Percentiles rank a stretch among this genome's conserved stretches.
phyloP scores from a whole-genome alignment of 805 yeast genomes.

The Kregervanrija pseudodelftensis region DNA sequence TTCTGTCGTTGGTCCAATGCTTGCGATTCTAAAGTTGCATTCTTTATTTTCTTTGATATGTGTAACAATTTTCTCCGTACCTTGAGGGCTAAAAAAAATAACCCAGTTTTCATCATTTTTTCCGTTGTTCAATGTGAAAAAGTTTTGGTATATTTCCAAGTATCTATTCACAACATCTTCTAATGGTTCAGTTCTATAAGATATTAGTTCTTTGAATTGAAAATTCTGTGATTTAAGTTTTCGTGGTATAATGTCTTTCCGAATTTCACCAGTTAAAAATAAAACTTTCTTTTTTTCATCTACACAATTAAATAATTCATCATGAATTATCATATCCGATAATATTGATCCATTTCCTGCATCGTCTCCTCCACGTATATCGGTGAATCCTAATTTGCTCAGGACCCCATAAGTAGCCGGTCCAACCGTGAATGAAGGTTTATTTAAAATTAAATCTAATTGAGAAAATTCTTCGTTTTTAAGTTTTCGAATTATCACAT shows the following conservation, averaged over 20 bases:
- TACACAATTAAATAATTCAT: constrained; percentile 16
- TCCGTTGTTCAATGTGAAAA: neutral
- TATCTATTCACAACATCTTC: constrained; percentile 34
- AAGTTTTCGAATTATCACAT: constrained; percentile 33
- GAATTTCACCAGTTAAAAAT: constrained; percentile 79
- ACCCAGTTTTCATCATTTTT: constrained; percentile 46
- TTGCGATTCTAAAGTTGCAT: constrained; percentile 45
- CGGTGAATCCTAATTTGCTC: constrained; percentile 51
- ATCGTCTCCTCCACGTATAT: constrained; percentile 61
- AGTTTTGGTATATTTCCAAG: constrained; percentile 24
- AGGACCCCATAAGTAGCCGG: constrained; percentile 74
- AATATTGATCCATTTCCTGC: constrained; percentile 79
- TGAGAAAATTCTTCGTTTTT: constrained; percentile 7
- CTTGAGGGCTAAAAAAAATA: constrained; percentile 88
- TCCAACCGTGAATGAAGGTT: constrained; percentile 80
- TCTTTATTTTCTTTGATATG: constrained; percentile 17
- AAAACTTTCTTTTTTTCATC: constrained; percentile 33
- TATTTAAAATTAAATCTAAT: constrained; percentile 29
- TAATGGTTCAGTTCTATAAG: constrained; percentile 59
- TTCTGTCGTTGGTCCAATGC: constrained; percentile 92
- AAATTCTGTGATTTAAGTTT: constrained; percentile 39
- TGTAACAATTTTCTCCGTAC: constrained; percentile 57
- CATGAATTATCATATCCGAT: constrained; percentile 52
- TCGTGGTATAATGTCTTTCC: constrained; percentile 75
- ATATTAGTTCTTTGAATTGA: constrained; percentile 49